Conservation (phyloP, 2,329 filamentous ascomycete genomes). For the Claviceps capensis region DNA sequence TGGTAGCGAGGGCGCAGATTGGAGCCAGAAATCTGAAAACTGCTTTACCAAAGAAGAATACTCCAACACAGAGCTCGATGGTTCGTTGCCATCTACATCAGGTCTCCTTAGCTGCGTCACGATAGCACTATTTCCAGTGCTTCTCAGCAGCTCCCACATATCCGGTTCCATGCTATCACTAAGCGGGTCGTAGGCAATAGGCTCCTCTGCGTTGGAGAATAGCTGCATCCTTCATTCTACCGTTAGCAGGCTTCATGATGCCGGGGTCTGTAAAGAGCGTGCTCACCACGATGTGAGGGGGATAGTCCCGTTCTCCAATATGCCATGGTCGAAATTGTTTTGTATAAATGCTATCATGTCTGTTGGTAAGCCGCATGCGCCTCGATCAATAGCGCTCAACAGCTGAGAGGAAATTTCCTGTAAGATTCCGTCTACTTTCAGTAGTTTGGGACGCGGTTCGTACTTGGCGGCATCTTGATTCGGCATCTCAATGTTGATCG, state of each 20-base stretch:
- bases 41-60: constrained; percentile 16
- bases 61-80: constrained; percentile 12
- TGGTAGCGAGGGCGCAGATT: constrained; percentile 12
- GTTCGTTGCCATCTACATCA: constrained; percentile 9
- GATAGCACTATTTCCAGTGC: constrained; percentile 14
- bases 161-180: constrained; percentile 15
- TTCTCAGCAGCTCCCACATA: constrained; percentile 16
- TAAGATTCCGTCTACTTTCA: constrained; percentile 14
- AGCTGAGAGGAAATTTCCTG: constrained; percentile 11
- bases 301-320: constrained; percentile 11
- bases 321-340: constrained; percentile 13
- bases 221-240: constrained; percentile 15
- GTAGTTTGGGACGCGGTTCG: constrained; percentile 3
- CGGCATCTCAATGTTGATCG: not conserved
- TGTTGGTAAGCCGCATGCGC: constrained; percentile 14
- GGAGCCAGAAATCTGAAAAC: constrained; percentile 20
- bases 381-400: constrained; percentile 3
- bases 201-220: constrained; percentile 1
- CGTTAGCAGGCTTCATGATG: not conserved
- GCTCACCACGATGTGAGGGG: constrained; percentile 22
- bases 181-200: constrained; percentile 1
- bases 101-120: constrained; percentile 18
- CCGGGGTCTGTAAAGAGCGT: not conserved
- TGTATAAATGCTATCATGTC: constrained; percentile 15
- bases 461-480: not conserved